Evolutionary conservation across 225 moss, liverwort and hornwort genomes (phyloP).

Genomic region (Bryoerythrophyllum caledonicum): DNA sequence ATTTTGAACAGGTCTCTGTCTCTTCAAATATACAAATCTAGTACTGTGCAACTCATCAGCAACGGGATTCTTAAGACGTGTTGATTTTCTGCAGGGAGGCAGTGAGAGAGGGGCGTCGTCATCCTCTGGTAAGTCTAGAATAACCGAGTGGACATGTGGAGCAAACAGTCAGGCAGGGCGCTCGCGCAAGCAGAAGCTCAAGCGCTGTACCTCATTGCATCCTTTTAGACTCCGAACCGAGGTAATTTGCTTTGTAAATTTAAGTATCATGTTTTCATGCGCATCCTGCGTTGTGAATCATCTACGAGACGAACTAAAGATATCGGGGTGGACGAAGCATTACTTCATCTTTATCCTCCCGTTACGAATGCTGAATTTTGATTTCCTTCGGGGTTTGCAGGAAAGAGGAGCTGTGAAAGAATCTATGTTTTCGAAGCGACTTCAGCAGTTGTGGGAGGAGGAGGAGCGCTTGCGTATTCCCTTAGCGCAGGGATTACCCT

Average conservation of each 20-base stretch:
- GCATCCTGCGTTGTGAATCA: no score
- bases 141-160: conserved; percentile 33
- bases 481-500: conserved; percentile 85
- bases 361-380: not conserved
- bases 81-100: no score
- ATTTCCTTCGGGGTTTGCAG: conserved; percentile 47
- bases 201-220: conserved; percentile 60
- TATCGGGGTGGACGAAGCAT: no score
- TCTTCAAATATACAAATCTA: no score
- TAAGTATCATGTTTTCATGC: no score
- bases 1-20: no score
- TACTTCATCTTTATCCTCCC: no score
- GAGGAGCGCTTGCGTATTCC: conserved; percentile 84
- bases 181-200: conserved; percentile 31
- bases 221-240: conserved; percentile 86
- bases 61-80: no score
- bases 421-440: conserved; percentile 59
- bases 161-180: conserved; percentile 37
- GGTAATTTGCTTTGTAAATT: no score
- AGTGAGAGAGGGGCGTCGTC: conserved; percentile 44
- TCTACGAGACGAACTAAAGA: no score
- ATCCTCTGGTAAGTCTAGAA: conserved; percentile 35
- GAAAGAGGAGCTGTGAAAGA: conserved; percentile 91
- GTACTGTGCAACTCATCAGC: no score
- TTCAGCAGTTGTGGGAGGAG: conserved; percentile 69